These are phyloP conservation scores for Salix udensis DNA, from an alignment of 345 rosid genomes.

Conservation along the genomic window DNA sequence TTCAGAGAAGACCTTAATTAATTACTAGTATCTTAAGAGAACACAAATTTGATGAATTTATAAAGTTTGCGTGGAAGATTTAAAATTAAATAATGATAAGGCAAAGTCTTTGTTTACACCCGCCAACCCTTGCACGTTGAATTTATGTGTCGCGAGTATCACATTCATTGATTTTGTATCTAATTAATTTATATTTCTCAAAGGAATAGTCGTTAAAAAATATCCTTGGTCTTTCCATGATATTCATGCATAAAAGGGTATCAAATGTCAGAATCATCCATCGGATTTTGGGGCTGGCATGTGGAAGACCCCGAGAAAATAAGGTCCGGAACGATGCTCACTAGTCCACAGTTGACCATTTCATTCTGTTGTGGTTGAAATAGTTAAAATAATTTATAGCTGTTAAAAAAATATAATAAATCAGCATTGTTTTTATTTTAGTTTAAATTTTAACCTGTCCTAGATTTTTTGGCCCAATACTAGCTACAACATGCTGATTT, in stretches of 20 bases:
- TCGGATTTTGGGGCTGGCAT: no score
- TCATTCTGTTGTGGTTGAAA: no score
- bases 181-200: neutral
- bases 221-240: neutral
- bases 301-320: no score
- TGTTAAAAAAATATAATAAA: no score
- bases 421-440: fast-evolving
- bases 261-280: no score
- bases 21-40: neutral
- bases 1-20: neutral
- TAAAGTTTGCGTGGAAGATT: neutral
- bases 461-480: no score
- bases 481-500: fast-evolving
- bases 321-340: no score
- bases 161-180: neutral
- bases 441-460: no score
- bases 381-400: no score
- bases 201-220: neutral
- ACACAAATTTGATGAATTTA: neutral
- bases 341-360: no score
- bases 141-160: neutral
- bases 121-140: neutral
- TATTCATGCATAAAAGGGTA: no score
- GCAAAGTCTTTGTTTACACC: neutral
- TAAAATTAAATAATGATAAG: neutral